Conservation (phyloP, 1,139 yeast genomes). For the Meyerozyma carpophila region DNA sequence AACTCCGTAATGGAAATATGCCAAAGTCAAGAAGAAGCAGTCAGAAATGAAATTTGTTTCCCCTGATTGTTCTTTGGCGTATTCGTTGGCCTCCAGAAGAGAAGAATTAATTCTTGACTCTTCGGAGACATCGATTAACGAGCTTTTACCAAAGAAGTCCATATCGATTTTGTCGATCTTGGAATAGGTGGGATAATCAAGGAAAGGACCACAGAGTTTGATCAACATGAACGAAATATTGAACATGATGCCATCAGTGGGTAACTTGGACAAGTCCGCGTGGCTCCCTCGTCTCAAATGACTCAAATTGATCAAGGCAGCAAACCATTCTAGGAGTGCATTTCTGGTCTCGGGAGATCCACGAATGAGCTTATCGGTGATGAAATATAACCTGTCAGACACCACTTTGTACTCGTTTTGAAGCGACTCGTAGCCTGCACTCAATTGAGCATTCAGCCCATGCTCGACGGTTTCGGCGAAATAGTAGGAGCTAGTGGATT, state of each 20-base stretch:
- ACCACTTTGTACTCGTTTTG: conserved; percentile 56
- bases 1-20: conserved; percentile 82
- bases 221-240: conserved; percentile 67
- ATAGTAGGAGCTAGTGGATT: conserved; percentile 36
- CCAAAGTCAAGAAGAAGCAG: conserved; percentile 73
- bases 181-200: conserved; percentile 52
- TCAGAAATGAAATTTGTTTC: conserved; percentile 74
- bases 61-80: conserved; percentile 27
- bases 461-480: conserved; percentile 39
- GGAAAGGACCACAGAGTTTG: conserved; percentile 77
- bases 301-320: conserved; percentile 66
- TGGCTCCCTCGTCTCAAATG: conserved; percentile 88
- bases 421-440: conserved; percentile 47
- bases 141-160: conserved; percentile 50
- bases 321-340: conserved; percentile 62
- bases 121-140: conserved; percentile 59
- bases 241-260: conserved; percentile 79
- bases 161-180: conserved; percentile 76
- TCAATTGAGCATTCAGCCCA: conserved; percentile 35
- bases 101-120: conserved; percentile 85
- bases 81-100: conserved; percentile 59
- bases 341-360: conserved; percentile 63
- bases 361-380: conserved; percentile 72
- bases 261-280: conserved; percentile 60
- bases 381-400: conserved; percentile 56